Percentiles rank a stretch among this genome's conserved stretches.
These are phyloP conservation scores for Paspalum notatum DNA, from an alignment of 176 grass and related monocot genomes.

Conservation along the genomic window DNA sequence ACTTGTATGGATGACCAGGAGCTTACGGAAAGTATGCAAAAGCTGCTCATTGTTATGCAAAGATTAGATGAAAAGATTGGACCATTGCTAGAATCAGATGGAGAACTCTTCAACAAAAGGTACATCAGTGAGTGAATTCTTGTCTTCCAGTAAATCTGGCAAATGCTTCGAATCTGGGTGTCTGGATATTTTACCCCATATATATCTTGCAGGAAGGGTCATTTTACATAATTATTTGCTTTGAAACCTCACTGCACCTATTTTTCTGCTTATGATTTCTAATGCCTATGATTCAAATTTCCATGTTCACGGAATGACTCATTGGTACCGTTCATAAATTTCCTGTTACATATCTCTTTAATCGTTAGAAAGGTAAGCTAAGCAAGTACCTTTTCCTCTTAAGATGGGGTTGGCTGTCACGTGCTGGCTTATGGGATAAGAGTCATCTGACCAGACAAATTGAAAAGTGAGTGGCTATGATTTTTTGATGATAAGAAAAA, in stretches of 20 bases:
- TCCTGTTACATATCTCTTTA: slow-evolving; percentile 28
- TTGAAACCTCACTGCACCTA: slow-evolving; percentile 7
- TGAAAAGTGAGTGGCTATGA: slow-evolving; percentile 71
- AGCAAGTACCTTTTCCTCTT: slow-evolving; percentile 38
- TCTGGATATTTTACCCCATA: not conserved
- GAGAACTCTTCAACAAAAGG: slow-evolving; percentile 97
- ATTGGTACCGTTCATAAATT: slow-evolving; percentile 2
- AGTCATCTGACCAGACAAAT: slow-evolving; percentile 95
- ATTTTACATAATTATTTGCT: not conserved
- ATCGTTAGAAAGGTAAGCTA: slow-evolving; percentile 34
- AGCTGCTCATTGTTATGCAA: slow-evolving; percentile 91
- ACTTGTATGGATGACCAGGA: slow-evolving; percentile 92
- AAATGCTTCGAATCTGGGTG: slow-evolving; percentile 11
- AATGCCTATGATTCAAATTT: not conserved
- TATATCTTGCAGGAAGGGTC: slow-evolving; percentile 10
- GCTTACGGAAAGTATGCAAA: slow-evolving; percentile 91
- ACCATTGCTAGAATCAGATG: slow-evolving; percentile 88
- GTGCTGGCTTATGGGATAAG: slow-evolving; percentile 97
- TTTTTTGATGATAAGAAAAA: not conserved
- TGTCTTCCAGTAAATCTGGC: slow-evolving; percentile 13
- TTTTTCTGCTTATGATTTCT: slow-evolving; percentile 30
- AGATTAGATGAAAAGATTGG: slow-evolving; percentile 93
- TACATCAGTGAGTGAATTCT: slow-evolving; percentile 39
- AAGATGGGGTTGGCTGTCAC: slow-evolving; percentile 97
- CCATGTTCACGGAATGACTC: not conserved